Evolutionary conservation across 805 yeast genomes (phyloP).

Genomic region (Kazachstania africana): DNA sequence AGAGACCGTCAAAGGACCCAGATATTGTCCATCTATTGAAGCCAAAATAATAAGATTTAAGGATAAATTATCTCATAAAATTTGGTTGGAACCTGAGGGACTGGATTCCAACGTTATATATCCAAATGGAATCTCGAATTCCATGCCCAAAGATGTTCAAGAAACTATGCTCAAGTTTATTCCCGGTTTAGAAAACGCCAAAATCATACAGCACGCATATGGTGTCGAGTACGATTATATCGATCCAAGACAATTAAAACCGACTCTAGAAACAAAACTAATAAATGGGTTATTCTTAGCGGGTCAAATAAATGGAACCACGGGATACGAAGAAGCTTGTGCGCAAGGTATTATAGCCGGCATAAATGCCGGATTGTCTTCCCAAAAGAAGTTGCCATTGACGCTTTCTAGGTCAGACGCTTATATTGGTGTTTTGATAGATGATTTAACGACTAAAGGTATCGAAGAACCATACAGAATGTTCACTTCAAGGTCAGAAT

Average conservation of each 20-base stretch:
- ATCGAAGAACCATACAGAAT: slow-evolving; percentile 95
- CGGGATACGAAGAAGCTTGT: slow-evolving; percentile 98
- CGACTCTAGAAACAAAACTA: slow-evolving; percentile 70
- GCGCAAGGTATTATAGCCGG: slow-evolving; percentile 96
- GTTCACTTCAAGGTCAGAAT: slow-evolving; percentile 95
- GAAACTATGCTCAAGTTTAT: slow-evolving; percentile 59
- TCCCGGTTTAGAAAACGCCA: slow-evolving; percentile 79
- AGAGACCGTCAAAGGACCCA: slow-evolving; percentile 90
- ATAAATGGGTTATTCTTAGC: slow-evolving; percentile 76
- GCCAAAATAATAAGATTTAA: slow-evolving; percentile 74
- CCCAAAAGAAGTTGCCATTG: slow-evolving; percentile 30
- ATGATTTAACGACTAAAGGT: slow-evolving; percentile 89
- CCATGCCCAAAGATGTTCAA: slow-evolving; percentile 94
- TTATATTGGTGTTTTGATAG: slow-evolving; percentile 83
- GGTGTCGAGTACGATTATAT: slow-evolving; percentile 98
- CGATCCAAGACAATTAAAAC: slow-evolving; percentile 77
- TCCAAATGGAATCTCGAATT: slow-evolving; percentile 92
- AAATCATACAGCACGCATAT: slow-evolving; percentile 90
- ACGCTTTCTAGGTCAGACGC: slow-evolving; percentile 68
- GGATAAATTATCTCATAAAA: slow-evolving; percentile 61
- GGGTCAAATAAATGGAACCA: slow-evolving; percentile 97
- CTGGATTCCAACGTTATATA: slow-evolving; percentile 75
- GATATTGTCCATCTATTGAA: slow-evolving; percentile 96
- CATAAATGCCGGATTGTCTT: slow-evolving; percentile 70
- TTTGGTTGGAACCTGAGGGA: slow-evolving; percentile 98